These are phyloP conservation scores for Coemansia brasiliensis DNA, from an alignment of 192 early-diverging fungal genomes.

Conservation along the genomic window DNA sequence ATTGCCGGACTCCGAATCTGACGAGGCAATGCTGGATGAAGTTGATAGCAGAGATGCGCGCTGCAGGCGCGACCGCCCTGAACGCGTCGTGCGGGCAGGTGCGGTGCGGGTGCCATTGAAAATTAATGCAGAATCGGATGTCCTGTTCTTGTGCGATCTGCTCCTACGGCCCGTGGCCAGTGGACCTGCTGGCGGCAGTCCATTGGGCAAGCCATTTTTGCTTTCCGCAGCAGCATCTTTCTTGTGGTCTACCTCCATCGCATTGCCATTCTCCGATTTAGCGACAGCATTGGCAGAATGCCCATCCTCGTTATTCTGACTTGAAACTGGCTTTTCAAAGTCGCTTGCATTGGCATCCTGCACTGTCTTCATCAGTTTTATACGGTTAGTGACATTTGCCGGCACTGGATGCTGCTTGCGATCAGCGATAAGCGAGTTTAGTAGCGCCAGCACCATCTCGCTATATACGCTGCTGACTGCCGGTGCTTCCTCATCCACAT, in stretches of 20 bases:
- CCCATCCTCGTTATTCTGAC: background rate
- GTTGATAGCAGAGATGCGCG: constrained; percentile 17
- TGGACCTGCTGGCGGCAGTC: constrained; percentile 12
- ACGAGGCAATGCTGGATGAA: constrained; percentile 30
- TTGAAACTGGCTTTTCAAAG: constrained; percentile 1
- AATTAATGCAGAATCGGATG: no score
- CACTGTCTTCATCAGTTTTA: constrained; percentile 18
- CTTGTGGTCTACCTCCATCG: constrained; percentile 24
- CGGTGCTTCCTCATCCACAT: background rate
- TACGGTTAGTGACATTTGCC: constrained; percentile 18
- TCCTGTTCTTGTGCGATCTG: background rate
- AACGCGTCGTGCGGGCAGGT: background rate
- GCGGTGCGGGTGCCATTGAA: background rate
- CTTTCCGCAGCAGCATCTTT: background rate
- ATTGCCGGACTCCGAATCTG: constrained; percentile 8
- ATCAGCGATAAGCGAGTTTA: constrained; percentile 46
- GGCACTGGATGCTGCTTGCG: constrained; percentile 10
- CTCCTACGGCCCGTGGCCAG: background rate
- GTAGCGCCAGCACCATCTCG: constrained; percentile 36
- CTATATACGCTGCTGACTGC: constrained; percentile 29
- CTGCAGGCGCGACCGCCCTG: constrained; percentile 5
- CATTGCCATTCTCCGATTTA: background rate
- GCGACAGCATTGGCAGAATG: background rate
- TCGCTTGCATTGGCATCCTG: constrained; percentile 26
- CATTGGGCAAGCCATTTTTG: background rate